Percentiles rank a stretch among this genome's conserved stretches.
These are phyloP conservation scores for Scenedesmus sp. DNA, from an alignment of 163 green algal genomes.

Conservation along the genomic window DNA sequence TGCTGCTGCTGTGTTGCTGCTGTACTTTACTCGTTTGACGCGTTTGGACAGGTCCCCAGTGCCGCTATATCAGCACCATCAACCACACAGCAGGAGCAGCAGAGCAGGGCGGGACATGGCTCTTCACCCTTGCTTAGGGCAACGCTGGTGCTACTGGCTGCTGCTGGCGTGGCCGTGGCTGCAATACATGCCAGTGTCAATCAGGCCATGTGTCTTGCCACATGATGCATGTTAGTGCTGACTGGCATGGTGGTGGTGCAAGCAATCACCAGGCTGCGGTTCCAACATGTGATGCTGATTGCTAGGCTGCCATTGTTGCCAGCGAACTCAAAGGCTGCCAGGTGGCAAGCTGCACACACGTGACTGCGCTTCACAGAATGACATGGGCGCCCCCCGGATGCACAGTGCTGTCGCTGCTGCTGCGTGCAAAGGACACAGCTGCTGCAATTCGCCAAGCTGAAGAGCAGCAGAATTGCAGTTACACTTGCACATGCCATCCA, in stretches of 20 bases:
- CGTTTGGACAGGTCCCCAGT: conserved; percentile 22
- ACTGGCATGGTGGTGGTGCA: neutral
- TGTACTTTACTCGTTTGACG: neutral
- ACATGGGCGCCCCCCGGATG: neutral
- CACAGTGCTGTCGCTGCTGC: neutral
- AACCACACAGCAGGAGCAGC: neutral
- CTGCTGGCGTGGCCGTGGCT: neutral
- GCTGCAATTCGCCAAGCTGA: neutral
- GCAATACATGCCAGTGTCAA: neutral
- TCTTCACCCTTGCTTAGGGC: no score
- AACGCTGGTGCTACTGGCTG: no score
- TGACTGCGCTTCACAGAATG: neutral
- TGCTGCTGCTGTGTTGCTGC: neutral
- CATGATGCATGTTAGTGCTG: neutral
- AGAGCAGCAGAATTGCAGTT: neutral
- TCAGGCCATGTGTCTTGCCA: neutral
- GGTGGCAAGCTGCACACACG: neutral
- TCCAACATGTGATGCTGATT: neutral
- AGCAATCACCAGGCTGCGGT: neutral
- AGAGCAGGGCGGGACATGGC: no score
- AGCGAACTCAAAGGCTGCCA: neutral
- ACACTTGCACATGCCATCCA: neutral
- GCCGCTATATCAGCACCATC: neutral
- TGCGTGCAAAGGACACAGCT: neutral
- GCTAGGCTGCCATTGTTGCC: neutral